These are phyloP conservation scores for Ophiostoma montium DNA, from an alignment of 2,329 filamentous ascomycete species.

Conservation along the genomic window DNA sequence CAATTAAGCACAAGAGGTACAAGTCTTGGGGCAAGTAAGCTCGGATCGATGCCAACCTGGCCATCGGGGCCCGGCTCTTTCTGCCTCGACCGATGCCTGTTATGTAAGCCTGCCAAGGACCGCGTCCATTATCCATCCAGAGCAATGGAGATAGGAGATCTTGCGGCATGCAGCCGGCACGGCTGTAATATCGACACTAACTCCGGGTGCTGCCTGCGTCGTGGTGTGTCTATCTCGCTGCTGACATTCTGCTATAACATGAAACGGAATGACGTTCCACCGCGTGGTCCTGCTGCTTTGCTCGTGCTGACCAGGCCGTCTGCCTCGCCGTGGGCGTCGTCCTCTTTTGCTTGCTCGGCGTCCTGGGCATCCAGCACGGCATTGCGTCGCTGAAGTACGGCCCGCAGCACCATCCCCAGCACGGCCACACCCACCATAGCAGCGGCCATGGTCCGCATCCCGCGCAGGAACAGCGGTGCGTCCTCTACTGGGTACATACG, in stretches of 20 bases:
- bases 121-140: too few species aligned
- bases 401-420: slow-evolving; percentile 38
- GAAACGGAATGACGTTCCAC: slow-evolving; percentile 3
- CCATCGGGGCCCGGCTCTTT: too few species aligned
- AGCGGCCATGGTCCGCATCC: slow-evolving; percentile 47
- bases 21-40: too few species aligned
- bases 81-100: too few species aligned
- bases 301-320: not conserved
- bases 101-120: too few species aligned
- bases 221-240: too few species aligned
- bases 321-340: slow-evolving; percentile 1
- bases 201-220: too few species aligned
- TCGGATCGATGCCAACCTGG: too few species aligned
- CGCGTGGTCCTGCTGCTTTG: not conserved
- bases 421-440: slow-evolving; percentile 49
- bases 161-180: too few species aligned
- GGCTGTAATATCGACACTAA: too few species aligned
- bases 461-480: slow-evolving; percentile 45
- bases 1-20: too few species aligned
- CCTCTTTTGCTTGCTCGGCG: slow-evolving; percentile 12
- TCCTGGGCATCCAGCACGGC: slow-evolving; percentile 25
- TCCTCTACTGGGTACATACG: slow-evolving; percentile 48
- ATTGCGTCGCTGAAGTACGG: slow-evolving; percentile 40
- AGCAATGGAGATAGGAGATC: too few species aligned
- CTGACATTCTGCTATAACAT: slow-evolving; percentile 2